Evolutionary conservation across 352 stramenopile genomes (phyloP).

Genomic region (Pythium vanterpoolii): DNA sequence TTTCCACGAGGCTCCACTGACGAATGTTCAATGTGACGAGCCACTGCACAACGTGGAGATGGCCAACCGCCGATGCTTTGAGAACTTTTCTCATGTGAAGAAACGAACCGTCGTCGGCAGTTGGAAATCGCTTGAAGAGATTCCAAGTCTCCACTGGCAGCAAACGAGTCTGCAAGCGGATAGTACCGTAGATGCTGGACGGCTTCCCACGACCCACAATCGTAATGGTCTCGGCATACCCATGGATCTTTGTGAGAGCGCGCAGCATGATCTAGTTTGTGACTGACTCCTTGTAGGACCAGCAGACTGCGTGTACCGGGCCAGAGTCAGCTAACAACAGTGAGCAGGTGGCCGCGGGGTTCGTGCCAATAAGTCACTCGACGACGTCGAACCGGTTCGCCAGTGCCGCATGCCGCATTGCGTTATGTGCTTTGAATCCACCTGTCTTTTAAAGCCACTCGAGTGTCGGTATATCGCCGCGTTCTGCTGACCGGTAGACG

Average conservation of each 20-base stretch:
- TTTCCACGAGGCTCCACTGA: background rate
- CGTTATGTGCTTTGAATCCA: background rate
- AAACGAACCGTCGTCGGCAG: background rate
- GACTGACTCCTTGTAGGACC: background rate
- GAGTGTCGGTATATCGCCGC: background rate
- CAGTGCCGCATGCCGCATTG: background rate
- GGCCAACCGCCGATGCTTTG: background rate
- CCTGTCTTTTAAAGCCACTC: background rate
- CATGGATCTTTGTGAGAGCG: background rate
- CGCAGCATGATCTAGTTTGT: background rate
- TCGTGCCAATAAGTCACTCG: background rate
- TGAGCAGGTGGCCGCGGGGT: background rate
- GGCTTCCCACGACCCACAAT: background rate
- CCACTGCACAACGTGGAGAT: slow-evolving; percentile 3
- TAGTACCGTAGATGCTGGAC: background rate
- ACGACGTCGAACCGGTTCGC: background rate
- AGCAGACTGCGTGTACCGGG: background rate
- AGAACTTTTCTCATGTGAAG: background rate
- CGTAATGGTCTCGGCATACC: background rate
- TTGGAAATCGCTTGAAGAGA: background rate
- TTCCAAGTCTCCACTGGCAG: background rate
- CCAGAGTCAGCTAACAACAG: background rate
- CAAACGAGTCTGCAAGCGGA: background rate
- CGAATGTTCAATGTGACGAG: background rate
- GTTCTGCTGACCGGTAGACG: background rate